A percentile compares a stretch with the other conserved stretches of the same genome.
Conservation (phyloP, 2,329 filamentous ascomycete genomes). For the Cladosporium sp. region DNA sequence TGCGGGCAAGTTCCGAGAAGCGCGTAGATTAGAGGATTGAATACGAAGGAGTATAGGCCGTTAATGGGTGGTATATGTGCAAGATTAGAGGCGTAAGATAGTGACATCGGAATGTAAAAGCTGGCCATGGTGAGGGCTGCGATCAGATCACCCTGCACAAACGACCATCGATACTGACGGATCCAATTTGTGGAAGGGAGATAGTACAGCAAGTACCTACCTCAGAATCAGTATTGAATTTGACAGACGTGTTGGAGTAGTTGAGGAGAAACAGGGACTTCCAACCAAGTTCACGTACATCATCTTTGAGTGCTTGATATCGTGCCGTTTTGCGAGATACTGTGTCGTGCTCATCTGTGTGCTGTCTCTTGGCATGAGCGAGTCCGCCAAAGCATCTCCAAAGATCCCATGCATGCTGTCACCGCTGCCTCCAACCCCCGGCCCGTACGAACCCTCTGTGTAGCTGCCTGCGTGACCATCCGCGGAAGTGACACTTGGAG, state of each 20-base stretch:
- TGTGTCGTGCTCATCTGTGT: slow-evolving; percentile 69
- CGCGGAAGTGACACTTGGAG: slow-evolving; percentile 26
- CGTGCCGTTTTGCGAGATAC: slow-evolving; percentile 64
- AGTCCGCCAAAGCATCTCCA: slow-evolving; percentile 39
- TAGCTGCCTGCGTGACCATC: slow-evolving; percentile 35
- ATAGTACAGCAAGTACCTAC: slow-evolving; percentile 86
- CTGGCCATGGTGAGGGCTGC: slow-evolving; percentile 94
- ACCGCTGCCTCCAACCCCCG: slow-evolving; percentile 19
- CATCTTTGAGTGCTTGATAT: slow-evolving; percentile 63
- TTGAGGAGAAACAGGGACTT: slow-evolving; percentile 1
- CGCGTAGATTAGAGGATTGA: slow-evolving; percentile 87
- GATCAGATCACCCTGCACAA: slow-evolving; percentile 77
- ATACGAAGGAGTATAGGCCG: slow-evolving; percentile 87
- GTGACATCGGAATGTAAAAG: slow-evolving; percentile 94
- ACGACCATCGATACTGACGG: slow-evolving; percentile 73
- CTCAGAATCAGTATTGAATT: not conserved
- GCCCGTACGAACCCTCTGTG: slow-evolving; percentile 26
- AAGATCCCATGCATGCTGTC: slow-evolving; percentile 35
- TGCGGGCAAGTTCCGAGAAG: slow-evolving; percentile 85
- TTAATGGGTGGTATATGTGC: slow-evolving; percentile 90
- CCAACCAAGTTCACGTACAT: slow-evolving; percentile 54
- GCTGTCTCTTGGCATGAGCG: slow-evolving; percentile 40
- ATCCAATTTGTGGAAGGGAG: slow-evolving; percentile 89
- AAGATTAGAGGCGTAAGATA: slow-evolving; percentile 87
- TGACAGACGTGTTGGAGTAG: slow-evolving; percentile 4